phyloP scores from a whole-genome alignment of 75 land plant species.

The Azolla pinnata region DNA sequence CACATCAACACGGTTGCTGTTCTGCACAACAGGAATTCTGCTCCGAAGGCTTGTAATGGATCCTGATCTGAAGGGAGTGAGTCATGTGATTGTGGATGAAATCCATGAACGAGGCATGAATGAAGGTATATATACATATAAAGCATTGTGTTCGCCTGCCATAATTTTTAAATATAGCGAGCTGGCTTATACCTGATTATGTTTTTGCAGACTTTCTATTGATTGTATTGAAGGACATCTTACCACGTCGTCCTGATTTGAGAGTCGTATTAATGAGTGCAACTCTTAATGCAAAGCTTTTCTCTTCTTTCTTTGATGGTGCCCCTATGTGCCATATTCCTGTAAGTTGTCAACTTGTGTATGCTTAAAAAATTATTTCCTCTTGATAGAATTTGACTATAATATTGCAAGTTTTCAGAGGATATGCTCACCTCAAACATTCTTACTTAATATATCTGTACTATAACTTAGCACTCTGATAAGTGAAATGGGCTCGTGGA shows the following conservation, averaged over 20 bases:
- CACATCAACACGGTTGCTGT: conserved; percentile 66
- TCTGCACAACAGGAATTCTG: conserved; percentile 73
- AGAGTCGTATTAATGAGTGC: conserved; percentile 84
- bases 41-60: conserved; percentile 58
- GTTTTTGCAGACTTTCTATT: conserved; percentile 59
- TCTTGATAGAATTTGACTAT: no score
- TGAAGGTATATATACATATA: no score
- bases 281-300: conserved; percentile 72
- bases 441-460: no score
- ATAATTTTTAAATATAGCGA: no score
- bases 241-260: conserved; percentile 63
- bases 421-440: no score
- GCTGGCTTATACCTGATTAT: no score
- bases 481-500: no score
- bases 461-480: no score
- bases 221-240: conserved; percentile 64
- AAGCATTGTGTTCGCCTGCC: no score
- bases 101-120: conserved; percentile 98
- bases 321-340: conserved; percentile 65
- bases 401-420: no score
- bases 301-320: conserved; percentile 70
- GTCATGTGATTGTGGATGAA: conserved; percentile 90
- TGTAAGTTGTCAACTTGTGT: conserved; percentile 52
- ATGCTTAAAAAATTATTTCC: no score
- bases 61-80: conserved; percentile 63